These are phyloP conservation scores for Starmerella bacillaris DNA, from an alignment of 805 yeast genomes.

Conservation along the genomic window DNA sequence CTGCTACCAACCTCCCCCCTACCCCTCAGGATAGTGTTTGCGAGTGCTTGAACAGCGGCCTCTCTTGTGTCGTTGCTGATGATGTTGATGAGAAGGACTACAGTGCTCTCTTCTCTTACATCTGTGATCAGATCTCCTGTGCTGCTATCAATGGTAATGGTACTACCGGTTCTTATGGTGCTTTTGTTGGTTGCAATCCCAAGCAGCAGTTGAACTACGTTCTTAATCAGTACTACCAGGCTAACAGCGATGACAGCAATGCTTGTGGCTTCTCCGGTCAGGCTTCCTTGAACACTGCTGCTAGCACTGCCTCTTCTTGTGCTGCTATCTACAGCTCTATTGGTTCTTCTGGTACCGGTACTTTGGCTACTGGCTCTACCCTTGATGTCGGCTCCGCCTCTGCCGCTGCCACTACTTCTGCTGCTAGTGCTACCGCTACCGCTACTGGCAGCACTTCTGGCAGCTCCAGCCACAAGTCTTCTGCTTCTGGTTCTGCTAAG, in stretches of 20 bases:
- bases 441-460: slow-evolving; percentile 8
- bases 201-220: slow-evolving; percentile 52
- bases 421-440: slow-evolving; percentile 4
- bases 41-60: slow-evolving; percentile 38
- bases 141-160: slow-evolving; percentile 45
- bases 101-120: slow-evolving; percentile 36
- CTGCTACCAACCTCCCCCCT: slow-evolving; percentile 53
- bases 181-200: slow-evolving; percentile 53
- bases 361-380: slow-evolving; percentile 21
- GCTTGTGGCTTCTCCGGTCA: slow-evolving; percentile 62
- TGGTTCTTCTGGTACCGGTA: slow-evolving; percentile 52
- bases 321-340: slow-evolving; percentile 37
- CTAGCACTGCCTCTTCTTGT: slow-evolving; percentile 34
- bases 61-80: slow-evolving; percentile 40
- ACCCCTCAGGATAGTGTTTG: slow-evolving; percentile 54
- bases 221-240: slow-evolving; percentile 43
- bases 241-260: slow-evolving; percentile 27
- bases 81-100: slow-evolving; percentile 38
- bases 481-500: slow-evolving; percentile 17
- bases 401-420: slow-evolving; percentile 6
- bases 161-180: slow-evolving; percentile 48
- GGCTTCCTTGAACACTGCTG: slow-evolving; percentile 34
- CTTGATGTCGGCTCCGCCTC: slow-evolving; percentile 11
- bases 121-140: slow-evolving; percentile 47
- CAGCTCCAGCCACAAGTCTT: slow-evolving; percentile 8